phyloP scores from a whole-genome alignment of 208 protist genomes.

The Crithidia acanthocephali region DNA sequence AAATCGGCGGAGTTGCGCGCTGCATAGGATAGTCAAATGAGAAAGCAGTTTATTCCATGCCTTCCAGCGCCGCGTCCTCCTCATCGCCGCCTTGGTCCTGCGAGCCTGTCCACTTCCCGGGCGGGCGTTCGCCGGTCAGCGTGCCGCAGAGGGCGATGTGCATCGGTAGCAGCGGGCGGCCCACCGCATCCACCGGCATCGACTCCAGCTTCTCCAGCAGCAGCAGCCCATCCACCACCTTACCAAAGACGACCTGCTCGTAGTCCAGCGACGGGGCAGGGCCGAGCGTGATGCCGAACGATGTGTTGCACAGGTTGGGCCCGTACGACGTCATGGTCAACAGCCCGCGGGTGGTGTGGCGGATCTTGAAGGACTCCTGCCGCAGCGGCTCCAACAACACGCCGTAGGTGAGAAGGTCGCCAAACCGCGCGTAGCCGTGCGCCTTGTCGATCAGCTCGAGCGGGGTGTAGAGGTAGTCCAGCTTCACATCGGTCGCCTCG shows the following conservation, averaged over 20 bases:
- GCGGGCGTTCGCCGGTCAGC: conserved; percentile 67
- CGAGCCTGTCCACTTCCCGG: conserved; percentile 38
- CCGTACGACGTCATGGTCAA: conserved; percentile 90
- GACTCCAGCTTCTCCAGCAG: conserved; percentile 78
- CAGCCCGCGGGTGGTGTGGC: conserved; percentile 84
- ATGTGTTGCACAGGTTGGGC: conserved; percentile 67
- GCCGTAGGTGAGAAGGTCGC: conserved; percentile 61
- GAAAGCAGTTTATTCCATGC: conserved; percentile 9
- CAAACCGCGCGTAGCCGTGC: conserved; percentile 36
- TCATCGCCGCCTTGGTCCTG: conserved; percentile 15
- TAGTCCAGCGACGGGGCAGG: conserved; percentile 80
- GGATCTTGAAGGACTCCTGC: conserved; percentile 92
- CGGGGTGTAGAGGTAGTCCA: conserved; percentile 80
- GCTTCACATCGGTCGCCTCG: conserved; percentile 48
- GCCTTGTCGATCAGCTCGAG: conserved; percentile 63
- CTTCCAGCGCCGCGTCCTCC: conserved; percentile 10
- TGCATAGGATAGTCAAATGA: background rate
- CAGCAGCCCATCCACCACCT: conserved; percentile 80
- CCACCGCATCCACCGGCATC: conserved; percentile 65
- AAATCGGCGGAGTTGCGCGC: background rate
- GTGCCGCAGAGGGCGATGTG: conserved; percentile 79
- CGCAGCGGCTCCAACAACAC: conserved; percentile 39
- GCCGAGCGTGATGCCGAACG: conserved; percentile 80
- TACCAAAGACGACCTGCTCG: conserved; percentile 96
- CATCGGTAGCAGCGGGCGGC: conserved; percentile 52